A percentile compares a stretch with the other conserved stretches of the same genome.
Evolutionary conservation across 768 basidiomycete species (phyloP).

Genomic region (Mycena chlorophos): DNA sequence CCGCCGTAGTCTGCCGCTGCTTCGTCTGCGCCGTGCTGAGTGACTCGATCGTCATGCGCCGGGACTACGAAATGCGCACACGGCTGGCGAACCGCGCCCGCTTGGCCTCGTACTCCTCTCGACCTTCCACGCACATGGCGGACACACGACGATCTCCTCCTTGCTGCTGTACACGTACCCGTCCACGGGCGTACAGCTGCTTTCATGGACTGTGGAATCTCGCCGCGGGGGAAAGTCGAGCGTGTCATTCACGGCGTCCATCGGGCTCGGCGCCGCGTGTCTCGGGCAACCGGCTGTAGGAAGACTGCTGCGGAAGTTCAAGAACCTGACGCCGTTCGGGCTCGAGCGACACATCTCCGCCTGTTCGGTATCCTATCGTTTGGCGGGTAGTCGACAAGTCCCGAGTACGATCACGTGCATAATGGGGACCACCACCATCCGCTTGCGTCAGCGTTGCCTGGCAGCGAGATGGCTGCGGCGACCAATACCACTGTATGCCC

Average conservation of each 20-base stretch:
- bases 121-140: conserved; percentile 56
- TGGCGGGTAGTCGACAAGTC: conserved; percentile 76
- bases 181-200: conserved; percentile 58
- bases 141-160: conserved; percentile 73
- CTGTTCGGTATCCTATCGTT: conserved; percentile 64
- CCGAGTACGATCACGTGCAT: conserved; percentile 47
- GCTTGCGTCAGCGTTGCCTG: conserved; percentile 16
- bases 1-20: too few relatives aligned
- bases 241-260: conserved; percentile 67
- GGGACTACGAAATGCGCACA: conserved; percentile 72
- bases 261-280: conserved; percentile 71
- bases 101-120: conserved; percentile 55
- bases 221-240: conserved; percentile 57
- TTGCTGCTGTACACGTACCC: conserved; percentile 78
- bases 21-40: conserved; percentile 42
- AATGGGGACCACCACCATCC: conserved; percentile 22
- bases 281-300: conserved; percentile 77
- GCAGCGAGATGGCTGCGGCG: conserved; percentile 6
- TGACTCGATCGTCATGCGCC: conserved; percentile 31
- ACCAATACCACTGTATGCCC: conserved; percentile 43
- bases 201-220: conserved; percentile 87
- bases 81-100: conserved; percentile 64
- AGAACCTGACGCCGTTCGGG: conserved; percentile 80
- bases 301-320: conserved; percentile 62
- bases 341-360: conserved; percentile 80